Evolutionary conservation across 2,329 filamentous ascomycete genomes (phyloP), one percentile per base, ranked within the genome.

Genomic region (Curvularia eragrostidis): DNA sequence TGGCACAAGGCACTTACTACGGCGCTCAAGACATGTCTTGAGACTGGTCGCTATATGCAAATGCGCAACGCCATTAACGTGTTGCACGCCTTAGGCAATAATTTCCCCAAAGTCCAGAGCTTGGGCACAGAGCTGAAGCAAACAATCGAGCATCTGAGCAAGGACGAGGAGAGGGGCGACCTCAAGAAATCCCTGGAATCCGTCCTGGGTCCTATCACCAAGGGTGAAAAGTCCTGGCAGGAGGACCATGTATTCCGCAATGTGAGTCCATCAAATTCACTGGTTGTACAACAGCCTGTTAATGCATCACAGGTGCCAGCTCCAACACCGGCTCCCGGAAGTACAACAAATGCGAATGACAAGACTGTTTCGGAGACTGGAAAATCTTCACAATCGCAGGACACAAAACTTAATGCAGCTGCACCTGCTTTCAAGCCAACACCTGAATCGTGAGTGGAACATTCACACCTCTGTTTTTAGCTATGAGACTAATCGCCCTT

Each of bases 31-130:
- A 85, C 85, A 36, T 97, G 94, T 73, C 83, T 99, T 46, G 87
- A 87, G 18, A 89, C 89, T 26, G 88, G 86, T 30, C 94, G 98
- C 77, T 99, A 95, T 85, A 97, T 97, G 90, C 93, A 97, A 75
- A 96, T 98, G 73, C 89, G 94, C 54, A 99, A 99, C 74, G 92
- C 93, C 43, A 96, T 98, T 65, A 95, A 90, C 56, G 84, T 98
- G 3, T 82, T 99, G 58, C 96, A 95, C 73, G 85, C 87, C 10
- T 84, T 97, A 47, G 85, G 91, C 23, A 87, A 92, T 49, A 85
- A 88, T 69, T 99, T 97, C 82, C 96, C 95, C 3, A 89, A 89
- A 15, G 87, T 98, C 56, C 92, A 96, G 71, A 95, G 92, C 75
- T 94, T 96, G 84, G 95, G 91, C 32, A 83, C 85, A 30, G 81